Evolutionary conservation across 2,329 filamentous ascomycete species (phyloP).

Genomic region (Knufia petricola): DNA sequence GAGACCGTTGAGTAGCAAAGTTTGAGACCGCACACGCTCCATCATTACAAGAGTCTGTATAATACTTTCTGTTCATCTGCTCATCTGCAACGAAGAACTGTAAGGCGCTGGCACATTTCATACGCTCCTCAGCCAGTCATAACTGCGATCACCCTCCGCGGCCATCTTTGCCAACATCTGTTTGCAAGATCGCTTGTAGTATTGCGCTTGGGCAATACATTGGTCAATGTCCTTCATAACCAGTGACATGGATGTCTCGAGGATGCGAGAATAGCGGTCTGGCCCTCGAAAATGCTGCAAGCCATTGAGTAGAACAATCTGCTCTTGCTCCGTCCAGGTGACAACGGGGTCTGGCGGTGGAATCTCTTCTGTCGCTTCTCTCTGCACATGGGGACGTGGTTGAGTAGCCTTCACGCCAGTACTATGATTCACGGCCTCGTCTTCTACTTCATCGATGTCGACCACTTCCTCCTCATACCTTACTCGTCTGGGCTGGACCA

Average conservation of each 20-base stretch:
- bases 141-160: neutral
- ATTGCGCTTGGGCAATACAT: conserved; percentile 17
- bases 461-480: neutral
- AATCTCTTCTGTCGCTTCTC: conserved; percentile 16
- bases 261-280: conserved; percentile 25
- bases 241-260: conserved; percentile 14
- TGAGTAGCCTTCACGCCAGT: neutral
- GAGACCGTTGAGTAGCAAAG: no score
- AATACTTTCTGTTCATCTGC: no score
- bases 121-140: conserved; percentile 22
- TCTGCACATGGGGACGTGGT: conserved; percentile 2
- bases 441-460: conserved; percentile 16
- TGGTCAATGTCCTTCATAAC: conserved; percentile 18
- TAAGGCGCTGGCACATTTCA: neutral
- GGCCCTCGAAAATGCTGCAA: conserved; percentile 22
- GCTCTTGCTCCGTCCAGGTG: conserved; percentile 24
- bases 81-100: no score
- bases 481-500: neutral
- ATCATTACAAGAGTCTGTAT: no score
- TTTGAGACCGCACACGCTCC: no score
- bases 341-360: conserved; percentile 9
- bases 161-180: conserved; percentile 10
- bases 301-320: conserved; percentile 22
- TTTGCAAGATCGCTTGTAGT: conserved; percentile 18
- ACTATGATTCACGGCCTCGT: conserved; percentile 9